Conservation (phyloP, 208 protist genomes). For the Willaertia magna region DNA sequence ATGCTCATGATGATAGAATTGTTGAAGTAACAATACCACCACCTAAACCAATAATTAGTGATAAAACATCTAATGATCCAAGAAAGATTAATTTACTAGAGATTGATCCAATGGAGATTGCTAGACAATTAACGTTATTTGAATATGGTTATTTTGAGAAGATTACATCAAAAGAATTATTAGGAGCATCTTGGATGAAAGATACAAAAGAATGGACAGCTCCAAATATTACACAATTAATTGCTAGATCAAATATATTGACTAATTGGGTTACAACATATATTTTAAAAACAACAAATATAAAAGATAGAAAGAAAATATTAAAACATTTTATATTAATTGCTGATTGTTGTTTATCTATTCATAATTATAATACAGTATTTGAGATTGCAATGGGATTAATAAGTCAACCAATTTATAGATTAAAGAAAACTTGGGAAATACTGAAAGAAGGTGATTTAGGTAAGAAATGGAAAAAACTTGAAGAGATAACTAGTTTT, state of each 20-base stretch:
- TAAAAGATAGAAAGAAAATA: conserved; percentile 14
- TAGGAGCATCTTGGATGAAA: conserved; percentile 17
- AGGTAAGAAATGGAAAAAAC: neutral
- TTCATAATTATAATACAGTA: conserved; percentile 24
- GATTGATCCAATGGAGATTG: conserved; percentile 8
- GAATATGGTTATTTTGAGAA: conserved; percentile 21
- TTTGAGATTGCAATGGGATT: conserved; percentile 22
- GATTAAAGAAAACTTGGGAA: conserved; percentile 28
- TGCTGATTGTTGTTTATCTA: conserved; percentile 11
- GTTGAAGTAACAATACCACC: neutral
- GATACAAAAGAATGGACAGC: neutral
- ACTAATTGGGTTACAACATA: neutral
- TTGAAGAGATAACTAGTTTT: neutral
- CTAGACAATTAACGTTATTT: conserved; percentile 12
- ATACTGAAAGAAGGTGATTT: neutral
- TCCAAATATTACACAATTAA: conserved; percentile 23
- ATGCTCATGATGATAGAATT: neutral
- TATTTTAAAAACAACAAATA: conserved; percentile 14
- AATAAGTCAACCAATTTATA: neutral
- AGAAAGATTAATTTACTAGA: neutral
- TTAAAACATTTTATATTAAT: conserved; percentile 25
- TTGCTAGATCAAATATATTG: conserved; percentile 20
- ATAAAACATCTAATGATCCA: neutral
- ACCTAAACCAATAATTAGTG: neutral
- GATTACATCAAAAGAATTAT: conserved; percentile 15